Evolutionary conservation across 495 filamentous ascomycete species (phyloP).

Genomic region (Podospora australis): DNA sequence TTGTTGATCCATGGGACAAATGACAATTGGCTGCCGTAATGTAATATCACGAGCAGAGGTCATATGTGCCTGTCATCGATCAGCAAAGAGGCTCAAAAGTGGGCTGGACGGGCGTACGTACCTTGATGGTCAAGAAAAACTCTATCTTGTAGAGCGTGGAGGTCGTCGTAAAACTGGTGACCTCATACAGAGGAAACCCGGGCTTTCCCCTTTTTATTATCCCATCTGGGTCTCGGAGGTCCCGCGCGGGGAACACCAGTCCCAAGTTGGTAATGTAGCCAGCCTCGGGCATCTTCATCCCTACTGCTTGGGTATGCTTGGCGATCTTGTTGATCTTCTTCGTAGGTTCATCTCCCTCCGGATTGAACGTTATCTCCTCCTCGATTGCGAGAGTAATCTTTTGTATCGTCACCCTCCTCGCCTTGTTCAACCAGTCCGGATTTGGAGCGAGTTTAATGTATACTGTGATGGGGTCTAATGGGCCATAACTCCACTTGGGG

Average conservation of each 20-base stretch:
- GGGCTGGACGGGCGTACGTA: slow-evolving; percentile 33
- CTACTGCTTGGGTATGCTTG: slow-evolving; percentile 74
- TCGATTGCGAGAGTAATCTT: slow-evolving; percentile 92
- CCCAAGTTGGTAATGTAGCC: slow-evolving; percentile 90
- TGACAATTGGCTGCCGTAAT: slow-evolving; percentile 88
- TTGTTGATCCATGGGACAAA: slow-evolving; percentile 91
- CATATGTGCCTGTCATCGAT: slow-evolving; percentile 67
- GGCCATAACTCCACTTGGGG: slow-evolving; percentile 94
- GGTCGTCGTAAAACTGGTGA: slow-evolving; percentile 87
- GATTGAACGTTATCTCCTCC: slow-evolving; percentile 95
- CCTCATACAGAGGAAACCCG: slow-evolving; percentile 81
- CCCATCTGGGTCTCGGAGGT: slow-evolving; percentile 80
- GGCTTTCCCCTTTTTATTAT: slow-evolving; percentile 78
- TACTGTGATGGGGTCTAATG: slow-evolving; percentile 88
- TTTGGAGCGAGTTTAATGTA: slow-evolving; percentile 92
- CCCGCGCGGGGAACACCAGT: slow-evolving; percentile 84
- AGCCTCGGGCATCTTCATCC: slow-evolving; percentile 74
- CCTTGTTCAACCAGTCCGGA: slow-evolving; percentile 82
- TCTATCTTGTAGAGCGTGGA: slow-evolving; percentile 96
- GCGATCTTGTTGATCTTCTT: slow-evolving; percentile 82
- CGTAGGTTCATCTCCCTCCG: slow-evolving; percentile 93
- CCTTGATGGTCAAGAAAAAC: slow-evolving; percentile 91
- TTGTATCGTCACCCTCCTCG: slow-evolving; percentile 85
- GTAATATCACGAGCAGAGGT: slow-evolving; percentile 85
- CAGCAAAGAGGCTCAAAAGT: not conserved